Evolutionary conservation across 345 rosid genomes (phyloP).

Genomic region (Syzygium jambos): DNA sequence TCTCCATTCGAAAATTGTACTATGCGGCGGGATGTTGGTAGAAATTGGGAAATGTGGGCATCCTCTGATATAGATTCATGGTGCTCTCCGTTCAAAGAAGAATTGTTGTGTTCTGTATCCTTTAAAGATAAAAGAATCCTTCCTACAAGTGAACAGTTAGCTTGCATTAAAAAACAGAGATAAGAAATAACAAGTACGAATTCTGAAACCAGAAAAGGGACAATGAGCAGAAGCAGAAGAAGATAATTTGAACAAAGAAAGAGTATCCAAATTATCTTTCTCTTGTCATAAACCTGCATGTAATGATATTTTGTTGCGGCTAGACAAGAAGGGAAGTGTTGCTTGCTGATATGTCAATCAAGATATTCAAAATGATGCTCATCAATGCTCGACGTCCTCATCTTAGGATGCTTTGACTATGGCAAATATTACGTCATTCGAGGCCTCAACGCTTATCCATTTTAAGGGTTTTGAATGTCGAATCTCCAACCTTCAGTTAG

Average conservation of each 20-base stretch:
- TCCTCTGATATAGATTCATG: slow-evolving; percentile 12
- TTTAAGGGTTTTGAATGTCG: neutral
- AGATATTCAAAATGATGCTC: neutral
- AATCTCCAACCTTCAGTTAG: neutral
- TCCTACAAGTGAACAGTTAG: slow-evolving; percentile 29
- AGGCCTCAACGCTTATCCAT: neutral
- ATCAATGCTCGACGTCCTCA: neutral
- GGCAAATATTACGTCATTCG: neutral
- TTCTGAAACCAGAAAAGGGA: neutral
- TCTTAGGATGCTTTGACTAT: neutral
- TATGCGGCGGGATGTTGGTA: slow-evolving; percentile 89
- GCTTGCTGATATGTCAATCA: neutral
- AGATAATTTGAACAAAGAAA: neutral
- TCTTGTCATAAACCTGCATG: neutral
- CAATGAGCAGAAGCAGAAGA: neutral
- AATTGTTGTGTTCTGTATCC: slow-evolving; percentile 22
- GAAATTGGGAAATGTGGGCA: slow-evolving; percentile 61
- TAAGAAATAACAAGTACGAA: neutral
- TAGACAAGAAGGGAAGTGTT: neutral
- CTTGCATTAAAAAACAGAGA: neutral
- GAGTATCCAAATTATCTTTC: neutral
- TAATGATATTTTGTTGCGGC: neutral
- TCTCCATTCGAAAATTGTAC: slow-evolving; percentile 95
- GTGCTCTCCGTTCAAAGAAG: slow-evolving; percentile 19
- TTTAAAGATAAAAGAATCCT: slow-evolving; percentile 67